phyloP scores from a whole-genome alignment of 2,329 filamentous ascomycete species.

The Aureobasidium pullulans region DNA sequence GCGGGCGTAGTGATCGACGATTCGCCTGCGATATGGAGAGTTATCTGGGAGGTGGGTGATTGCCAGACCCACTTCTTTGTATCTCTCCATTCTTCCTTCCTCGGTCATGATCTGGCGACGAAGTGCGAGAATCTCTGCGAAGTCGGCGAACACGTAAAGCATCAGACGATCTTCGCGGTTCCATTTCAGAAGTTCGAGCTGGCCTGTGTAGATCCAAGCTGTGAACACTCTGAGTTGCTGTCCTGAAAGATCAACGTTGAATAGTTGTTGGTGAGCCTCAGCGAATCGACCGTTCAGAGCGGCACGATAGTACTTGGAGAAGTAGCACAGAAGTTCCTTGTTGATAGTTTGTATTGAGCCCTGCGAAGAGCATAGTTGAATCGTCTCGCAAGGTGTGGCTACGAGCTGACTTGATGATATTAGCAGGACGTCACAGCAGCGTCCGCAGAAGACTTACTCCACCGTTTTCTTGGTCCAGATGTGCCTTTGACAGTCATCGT shows the following conservation, averaged over 20 bases:
- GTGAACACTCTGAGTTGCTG: neutral
- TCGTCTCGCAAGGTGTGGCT: neutral
- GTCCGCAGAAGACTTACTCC: neutral
- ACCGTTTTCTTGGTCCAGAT: neutral
- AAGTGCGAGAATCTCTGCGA: neutral
- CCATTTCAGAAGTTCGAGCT: neutral
- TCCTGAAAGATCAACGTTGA: neutral
- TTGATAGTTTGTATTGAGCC: neutral
- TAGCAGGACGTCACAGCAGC: neutral
- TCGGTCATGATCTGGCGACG: neutral
- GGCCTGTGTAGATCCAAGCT: neutral
- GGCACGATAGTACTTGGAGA: neutral
- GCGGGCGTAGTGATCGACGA: neutral
- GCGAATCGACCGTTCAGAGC: neutral
- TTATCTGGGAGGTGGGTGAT: neutral
- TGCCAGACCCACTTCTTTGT: neutral
- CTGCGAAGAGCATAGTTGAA: neutral
- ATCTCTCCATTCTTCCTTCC: neutral
- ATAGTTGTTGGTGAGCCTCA: neutral
- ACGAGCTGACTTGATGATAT: neutral
- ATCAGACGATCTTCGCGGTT: neutral
- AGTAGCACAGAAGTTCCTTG: conserved; percentile 8
- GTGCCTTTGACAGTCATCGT: neutral
- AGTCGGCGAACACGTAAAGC: conserved; percentile 1
- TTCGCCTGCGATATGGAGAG: neutral